These are phyloP conservation scores for Phytopythium cucurbitacearum DNA, from an alignment of 352 stramenopile species.

Conservation along the genomic window DNA sequence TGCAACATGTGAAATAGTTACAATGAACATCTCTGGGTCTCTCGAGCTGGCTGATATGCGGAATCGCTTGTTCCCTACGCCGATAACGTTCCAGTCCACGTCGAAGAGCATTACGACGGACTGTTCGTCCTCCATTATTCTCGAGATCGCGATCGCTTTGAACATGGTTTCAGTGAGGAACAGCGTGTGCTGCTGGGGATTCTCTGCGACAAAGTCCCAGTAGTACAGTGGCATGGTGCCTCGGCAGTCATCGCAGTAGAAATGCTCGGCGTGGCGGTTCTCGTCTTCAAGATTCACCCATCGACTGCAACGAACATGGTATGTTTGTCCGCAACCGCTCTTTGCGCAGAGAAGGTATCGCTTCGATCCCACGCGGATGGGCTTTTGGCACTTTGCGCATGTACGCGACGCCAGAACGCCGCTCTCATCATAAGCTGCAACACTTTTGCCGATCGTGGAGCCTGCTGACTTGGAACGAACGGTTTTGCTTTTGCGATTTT, in stretches of 20 bases:
- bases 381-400: conserved; percentile 48
- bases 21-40: conserved; percentile 48
- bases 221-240: conserved; percentile 33
- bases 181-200: conserved; percentile 17
- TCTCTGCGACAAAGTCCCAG: conserved; percentile 60
- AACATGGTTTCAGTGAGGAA: conserved; percentile 53
- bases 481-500: conserved; percentile 3
- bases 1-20: conserved; percentile 27
- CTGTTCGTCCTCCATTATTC: neutral
- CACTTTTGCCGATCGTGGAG: conserved; percentile 21
- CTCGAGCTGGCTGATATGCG: conserved; percentile 36
- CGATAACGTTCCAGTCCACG: conserved; percentile 31
- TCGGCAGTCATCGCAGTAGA: conserved; percentile 49
- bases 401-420: conserved; percentile 41
- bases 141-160: conserved; percentile 25
- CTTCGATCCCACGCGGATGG: conserved; percentile 29
- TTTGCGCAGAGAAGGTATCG: conserved; percentile 38
- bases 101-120: conserved; percentile 35
- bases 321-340: conserved; percentile 53
- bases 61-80: conserved; percentile 42
- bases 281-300: conserved; percentile 39
- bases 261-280: conserved; percentile 15
- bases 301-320: conserved; percentile 62
- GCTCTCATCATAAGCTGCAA: conserved; percentile 51
- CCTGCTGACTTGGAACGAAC: neutral